Evolutionary conservation across 2,329 filamentous ascomycete species (phyloP), one percentile per base, ranked within the genome.

Genomic region (Fusarium sp.): DNA sequence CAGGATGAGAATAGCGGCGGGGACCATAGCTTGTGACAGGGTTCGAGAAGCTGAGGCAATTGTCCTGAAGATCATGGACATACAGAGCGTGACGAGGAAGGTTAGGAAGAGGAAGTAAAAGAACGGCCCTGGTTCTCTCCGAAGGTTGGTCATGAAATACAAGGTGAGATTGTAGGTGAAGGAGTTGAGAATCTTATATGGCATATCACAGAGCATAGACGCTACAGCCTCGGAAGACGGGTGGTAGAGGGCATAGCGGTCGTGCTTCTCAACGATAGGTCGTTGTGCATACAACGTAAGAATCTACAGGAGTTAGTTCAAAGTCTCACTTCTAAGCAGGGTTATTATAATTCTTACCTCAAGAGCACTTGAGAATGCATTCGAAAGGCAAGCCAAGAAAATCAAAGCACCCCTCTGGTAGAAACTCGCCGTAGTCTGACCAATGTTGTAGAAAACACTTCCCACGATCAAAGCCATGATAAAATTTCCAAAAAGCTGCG

Each of bases 341-440:
- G n/a, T 6, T 8, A 9, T 7, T 1, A 3, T 3, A 11, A 7
- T n/a, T 1, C 57, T 39, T 50, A 72, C 72, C 80, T 78, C 76
- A 0, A 78, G 65, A 6, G 74, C 67, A 50, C 75, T 75, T 3
- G 72, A 71, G 10, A 87, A 79, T 3, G 84, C 84, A 64, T 87
- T 87, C 49, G 86, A 80, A 11, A 88, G 68, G 36, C 86, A 77
- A 9, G 83, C 83, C 57, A 87, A 80, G 74, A 88, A 88, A 1
- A 87, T 68, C 17, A 85, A 76, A 5, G 82, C 80, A 5, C 83
- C 84, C 34, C 82, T 81, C 7, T 81, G 76, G 46, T 81, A 83
- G 63, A 87, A 85, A 8, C 80, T 82, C 3, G 73, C 75, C 0
- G 84, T 83, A 13, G 79, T 80, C 19, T 79, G 63, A 0, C 81